Conservation (phyloP, 1,139 yeast species). For the Nakaseomyces sp. region DNA sequence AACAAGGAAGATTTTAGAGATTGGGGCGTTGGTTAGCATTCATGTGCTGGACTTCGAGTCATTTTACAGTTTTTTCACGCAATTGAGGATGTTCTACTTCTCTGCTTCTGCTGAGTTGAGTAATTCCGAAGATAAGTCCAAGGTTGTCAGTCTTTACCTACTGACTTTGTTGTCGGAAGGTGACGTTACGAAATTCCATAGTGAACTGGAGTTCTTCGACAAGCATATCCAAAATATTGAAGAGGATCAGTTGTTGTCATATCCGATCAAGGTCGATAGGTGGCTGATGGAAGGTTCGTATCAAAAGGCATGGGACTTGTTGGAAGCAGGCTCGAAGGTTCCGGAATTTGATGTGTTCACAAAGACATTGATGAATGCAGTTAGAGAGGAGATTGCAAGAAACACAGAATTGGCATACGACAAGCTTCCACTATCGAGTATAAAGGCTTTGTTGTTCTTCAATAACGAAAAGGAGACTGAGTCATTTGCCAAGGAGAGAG, state of each 20-base stretch:
- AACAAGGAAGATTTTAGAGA: constrained; percentile 74
- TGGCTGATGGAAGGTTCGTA: constrained; percentile 96
- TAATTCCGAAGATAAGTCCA: constrained; percentile 57
- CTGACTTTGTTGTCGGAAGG: constrained; percentile 73
- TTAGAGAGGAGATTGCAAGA: constrained; percentile 80
- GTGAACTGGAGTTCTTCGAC: constrained; percentile 70
- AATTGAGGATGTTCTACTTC: constrained; percentile 67
- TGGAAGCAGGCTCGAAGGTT: constrained; percentile 36
- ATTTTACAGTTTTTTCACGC: constrained; percentile 66
- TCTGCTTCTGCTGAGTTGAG: constrained; percentile 38
- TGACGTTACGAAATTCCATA: constrained; percentile 78
- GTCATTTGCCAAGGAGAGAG: constrained; percentile 47
- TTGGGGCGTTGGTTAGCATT: constrained; percentile 75
- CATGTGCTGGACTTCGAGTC: constrained; percentile 52
- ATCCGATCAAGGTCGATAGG: constrained; percentile 83
- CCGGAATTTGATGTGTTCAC: constrained; percentile 54
- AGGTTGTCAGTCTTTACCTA: constrained; percentile 68
- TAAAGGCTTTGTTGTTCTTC: constrained; percentile 71
- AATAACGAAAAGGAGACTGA: constrained; percentile 60
- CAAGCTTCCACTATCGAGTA: constrained; percentile 69
- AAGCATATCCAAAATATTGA: constrained; percentile 48
- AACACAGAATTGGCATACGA: constrained; percentile 75
- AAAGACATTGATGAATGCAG: constrained; percentile 59
- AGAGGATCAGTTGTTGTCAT: constrained; percentile 52
- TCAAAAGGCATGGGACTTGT: constrained; percentile 80